Conservation (phyloP, 768 basidiomycete species). For the Pisolithus microcarpus region DNA sequence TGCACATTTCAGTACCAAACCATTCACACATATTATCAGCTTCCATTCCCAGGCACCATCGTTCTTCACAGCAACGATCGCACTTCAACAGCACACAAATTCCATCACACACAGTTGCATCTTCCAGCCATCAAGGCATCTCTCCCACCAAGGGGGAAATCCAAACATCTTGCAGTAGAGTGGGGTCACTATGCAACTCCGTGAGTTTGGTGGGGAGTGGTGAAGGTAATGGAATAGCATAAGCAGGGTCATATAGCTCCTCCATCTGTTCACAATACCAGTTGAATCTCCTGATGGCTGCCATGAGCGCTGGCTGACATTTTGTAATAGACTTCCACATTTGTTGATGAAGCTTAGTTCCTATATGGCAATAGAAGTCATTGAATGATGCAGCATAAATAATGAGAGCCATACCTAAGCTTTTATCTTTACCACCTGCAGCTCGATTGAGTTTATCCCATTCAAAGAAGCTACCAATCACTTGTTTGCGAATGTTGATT, state of each 20-base stretch:
- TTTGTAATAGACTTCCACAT: conserved; percentile 23
- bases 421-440: conserved; percentile 18
- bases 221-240: conserved; percentile 26
- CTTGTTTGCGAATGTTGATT: conserved; percentile 30
- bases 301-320: conserved; percentile 16
- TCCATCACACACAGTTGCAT: conserved; percentile 22
- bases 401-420: conserved; percentile 4
- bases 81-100: conserved; percentile 24
- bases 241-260: conserved; percentile 3
- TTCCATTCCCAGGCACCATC: conserved; percentile 17
- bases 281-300: neutral
- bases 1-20: conserved; percentile 25
- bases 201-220: conserved; percentile 27
- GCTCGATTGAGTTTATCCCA: conserved; percentile 32
- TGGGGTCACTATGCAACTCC: conserved; percentile 6
- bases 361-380: neutral
- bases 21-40: conserved; percentile 31
- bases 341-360: conserved; percentile 28
- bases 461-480: conserved; percentile 30
- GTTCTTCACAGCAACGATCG: conserved; percentile 28
- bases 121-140: conserved; percentile 28
- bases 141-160: conserved; percentile 11
- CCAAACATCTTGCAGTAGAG: conserved; percentile 34
- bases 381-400: no score
- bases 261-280: no score